Evolutionary conservation across 805 yeast genomes (phyloP).

Genomic region (Ogataea polymorpha): DNA sequence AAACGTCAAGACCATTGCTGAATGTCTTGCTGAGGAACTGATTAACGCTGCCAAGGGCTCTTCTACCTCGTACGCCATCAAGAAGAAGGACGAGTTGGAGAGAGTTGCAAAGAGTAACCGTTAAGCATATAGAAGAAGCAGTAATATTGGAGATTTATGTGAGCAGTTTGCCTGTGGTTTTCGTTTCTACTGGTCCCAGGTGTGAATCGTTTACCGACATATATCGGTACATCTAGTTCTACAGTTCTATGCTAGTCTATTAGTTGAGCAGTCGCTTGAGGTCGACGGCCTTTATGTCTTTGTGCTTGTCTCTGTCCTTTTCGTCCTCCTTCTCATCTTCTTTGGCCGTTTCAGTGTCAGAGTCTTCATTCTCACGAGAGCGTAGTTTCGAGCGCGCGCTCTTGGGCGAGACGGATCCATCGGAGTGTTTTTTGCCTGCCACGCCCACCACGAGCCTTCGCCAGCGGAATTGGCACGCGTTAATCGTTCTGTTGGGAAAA

Average conservation of each 20-base stretch:
- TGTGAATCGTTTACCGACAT: neutral
- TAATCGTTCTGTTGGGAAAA: constrained; percentile 78
- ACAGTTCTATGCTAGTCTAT: constrained; percentile 2
- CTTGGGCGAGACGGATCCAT: constrained; percentile 3
- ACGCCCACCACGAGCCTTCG: constrained; percentile 53
- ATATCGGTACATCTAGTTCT: neutral
- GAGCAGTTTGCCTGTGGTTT: neutral
- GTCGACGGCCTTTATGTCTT: constrained; percentile 3
- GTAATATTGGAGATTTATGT: constrained; percentile 4
- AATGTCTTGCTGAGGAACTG: constrained; percentile 99
- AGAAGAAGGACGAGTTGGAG: constrained; percentile 99
- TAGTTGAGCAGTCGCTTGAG: constrained; percentile 6
- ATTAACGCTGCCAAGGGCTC: constrained; percentile 99
- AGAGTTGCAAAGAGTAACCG: constrained; percentile 99
- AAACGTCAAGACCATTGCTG: constrained; percentile 99
- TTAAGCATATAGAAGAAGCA: constrained; percentile 45
- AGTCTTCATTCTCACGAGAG: neutral
- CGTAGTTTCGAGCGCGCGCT: constrained; percentile 1
- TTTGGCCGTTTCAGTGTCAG: neutral
- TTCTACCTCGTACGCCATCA: constrained; percentile 99
- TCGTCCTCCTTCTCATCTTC: neutral
- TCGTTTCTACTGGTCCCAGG: neutral
- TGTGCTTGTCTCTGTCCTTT: neutral
- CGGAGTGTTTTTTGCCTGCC: constrained; percentile 12
- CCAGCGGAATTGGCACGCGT: constrained; percentile 90